Evolutionary conservation across 805 yeast genomes (phyloP).

Genomic region (Lipomyces starkeyi): DNA sequence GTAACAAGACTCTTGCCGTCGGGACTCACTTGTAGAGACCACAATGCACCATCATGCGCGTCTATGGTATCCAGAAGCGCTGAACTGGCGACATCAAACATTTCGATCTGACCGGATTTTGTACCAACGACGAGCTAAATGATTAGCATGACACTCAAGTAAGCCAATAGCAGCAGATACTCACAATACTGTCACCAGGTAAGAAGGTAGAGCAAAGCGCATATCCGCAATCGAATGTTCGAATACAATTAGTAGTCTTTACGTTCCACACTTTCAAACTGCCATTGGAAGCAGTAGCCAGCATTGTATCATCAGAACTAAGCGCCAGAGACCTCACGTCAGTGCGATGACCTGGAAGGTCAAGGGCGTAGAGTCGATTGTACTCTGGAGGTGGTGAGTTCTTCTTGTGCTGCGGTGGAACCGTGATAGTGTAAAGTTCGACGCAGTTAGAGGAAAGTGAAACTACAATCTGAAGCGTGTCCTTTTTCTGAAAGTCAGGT

Average conservation of each 20-base stretch:
- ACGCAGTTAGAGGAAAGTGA: slow-evolving; percentile 76
- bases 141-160: background rate
- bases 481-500: slow-evolving; percentile 41
- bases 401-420: slow-evolving; percentile 56
- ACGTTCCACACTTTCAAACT: slow-evolving; percentile 87
- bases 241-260: slow-evolving; percentile 70
- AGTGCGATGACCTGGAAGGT: slow-evolving; percentile 83
- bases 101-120: slow-evolving; percentile 80
- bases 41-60: slow-evolving; percentile 83
- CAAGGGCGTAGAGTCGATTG: slow-evolving; percentile 60
- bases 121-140: slow-evolving; percentile 73
- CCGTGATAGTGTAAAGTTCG: slow-evolving; percentile 64
- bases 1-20: slow-evolving; percentile 87
- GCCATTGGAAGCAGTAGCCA: slow-evolving; percentile 92
- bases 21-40: slow-evolving; percentile 86
- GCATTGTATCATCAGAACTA: slow-evolving; percentile 76
- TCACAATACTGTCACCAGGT: slow-evolving; percentile 83
- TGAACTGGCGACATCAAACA: slow-evolving; percentile 86
- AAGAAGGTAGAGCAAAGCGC: slow-evolving; percentile 79
- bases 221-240: slow-evolving; percentile 90
- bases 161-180: background rate
- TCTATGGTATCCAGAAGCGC: slow-evolving; percentile 71
- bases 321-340: slow-evolving; percentile 86
- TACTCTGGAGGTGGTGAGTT: slow-evolving; percentile 49
- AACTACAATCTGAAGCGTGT: slow-evolving; percentile 64